phyloP scores from a whole-genome alignment of 2,329 filamentous ascomycete species.

The Alternaria hordeiaustralica region DNA sequence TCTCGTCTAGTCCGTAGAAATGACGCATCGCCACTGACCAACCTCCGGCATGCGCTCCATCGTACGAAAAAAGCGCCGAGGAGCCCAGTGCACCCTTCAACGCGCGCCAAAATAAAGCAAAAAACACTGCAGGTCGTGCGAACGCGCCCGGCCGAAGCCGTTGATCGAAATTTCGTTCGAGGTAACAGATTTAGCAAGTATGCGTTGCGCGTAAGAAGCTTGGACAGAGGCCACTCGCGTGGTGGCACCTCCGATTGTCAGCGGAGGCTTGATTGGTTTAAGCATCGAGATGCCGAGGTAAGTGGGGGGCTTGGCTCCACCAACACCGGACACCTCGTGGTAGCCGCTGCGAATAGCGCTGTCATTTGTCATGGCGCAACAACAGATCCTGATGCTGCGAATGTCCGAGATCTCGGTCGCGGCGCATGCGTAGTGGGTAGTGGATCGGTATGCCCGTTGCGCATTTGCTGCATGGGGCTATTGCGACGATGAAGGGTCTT shows the following conservation, averaged over 20 bases:
- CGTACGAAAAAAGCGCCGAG: background rate
- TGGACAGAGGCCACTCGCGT: background rate
- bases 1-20: background rate
- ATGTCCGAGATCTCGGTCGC: conserved; percentile 7
- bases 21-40: conserved; percentile 4
- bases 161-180: background rate
- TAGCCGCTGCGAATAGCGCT: conserved; percentile 3
- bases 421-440: background rate
- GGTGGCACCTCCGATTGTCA: background rate
- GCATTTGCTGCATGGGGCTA: background rate
- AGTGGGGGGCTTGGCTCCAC: conserved; percentile 7
- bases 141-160: conserved; percentile 7
- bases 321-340: background rate
- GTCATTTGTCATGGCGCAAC: conserved; percentile 3
- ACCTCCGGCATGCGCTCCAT: background rate
- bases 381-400: background rate
- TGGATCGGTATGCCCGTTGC: conserved; percentile 7
- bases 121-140: conserved; percentile 4
- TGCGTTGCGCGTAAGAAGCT: background rate
- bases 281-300: conserved; percentile 4
- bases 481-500: background rate
- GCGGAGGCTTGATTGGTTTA: conserved; percentile 2
- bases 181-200: background rate
- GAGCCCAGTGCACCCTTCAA: background rate
- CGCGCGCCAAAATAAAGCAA: background rate